Conservation (phyloP, 2,329 filamentous ascomycete species). For the Colletotrichum chrysophilum region DNA sequence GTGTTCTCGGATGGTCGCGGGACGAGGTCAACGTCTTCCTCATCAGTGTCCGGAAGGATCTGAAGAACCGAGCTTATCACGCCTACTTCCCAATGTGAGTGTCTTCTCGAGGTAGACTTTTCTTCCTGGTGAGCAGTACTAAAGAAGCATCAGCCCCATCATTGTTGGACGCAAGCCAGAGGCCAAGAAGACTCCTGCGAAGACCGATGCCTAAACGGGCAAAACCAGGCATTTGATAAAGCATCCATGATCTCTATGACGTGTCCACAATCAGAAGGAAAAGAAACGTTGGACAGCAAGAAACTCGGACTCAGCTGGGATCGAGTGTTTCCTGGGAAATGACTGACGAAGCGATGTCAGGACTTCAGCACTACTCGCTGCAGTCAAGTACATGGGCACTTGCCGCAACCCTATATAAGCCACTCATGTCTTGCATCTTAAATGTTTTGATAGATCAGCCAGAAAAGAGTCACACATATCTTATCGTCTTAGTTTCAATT, state of each 20-base stretch:
- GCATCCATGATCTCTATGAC: neutral
- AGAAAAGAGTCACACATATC: neutral
- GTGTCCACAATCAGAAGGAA: neutral
- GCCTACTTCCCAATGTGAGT: slow-evolving; percentile 42
- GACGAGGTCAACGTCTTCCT: slow-evolving; percentile 38
- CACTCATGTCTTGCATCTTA: neutral
- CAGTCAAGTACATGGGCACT: neutral
- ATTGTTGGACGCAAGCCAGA: neutral
- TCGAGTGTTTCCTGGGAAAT: neutral
- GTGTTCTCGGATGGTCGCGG: slow-evolving; percentile 34
- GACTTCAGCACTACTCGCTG: neutral
- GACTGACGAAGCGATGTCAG: neutral
- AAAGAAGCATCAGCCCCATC: neutral
- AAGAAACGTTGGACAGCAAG: neutral
- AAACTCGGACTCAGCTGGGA: neutral
- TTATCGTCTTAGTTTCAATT: neutral
- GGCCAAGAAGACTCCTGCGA: neutral
- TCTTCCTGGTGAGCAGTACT: neutral
- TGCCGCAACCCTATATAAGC: neutral
- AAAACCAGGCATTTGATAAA: neutral
- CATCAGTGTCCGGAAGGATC: slow-evolving; percentile 34
- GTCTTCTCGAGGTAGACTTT: accelerated
- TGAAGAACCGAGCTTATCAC: slow-evolving; percentile 37
- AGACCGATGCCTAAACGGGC: neutral
- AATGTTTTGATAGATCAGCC: neutral